These are phyloP conservation scores for Salix udensis DNA, from an alignment of 345 rosid genomes.

Conservation along the genomic window DNA sequence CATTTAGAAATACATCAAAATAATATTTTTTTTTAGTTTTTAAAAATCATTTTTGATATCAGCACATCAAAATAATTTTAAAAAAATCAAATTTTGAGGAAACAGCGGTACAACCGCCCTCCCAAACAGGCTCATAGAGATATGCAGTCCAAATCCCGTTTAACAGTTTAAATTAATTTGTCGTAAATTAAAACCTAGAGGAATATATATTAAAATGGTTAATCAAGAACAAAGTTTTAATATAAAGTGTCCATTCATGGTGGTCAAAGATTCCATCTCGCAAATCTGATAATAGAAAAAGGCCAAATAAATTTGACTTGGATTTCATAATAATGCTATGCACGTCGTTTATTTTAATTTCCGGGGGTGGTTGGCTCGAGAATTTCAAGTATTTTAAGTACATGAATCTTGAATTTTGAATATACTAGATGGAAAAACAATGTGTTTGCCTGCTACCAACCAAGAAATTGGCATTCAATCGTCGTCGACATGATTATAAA, in stretches of 20 bases:
- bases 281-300: background rate
- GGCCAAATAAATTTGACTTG: background rate
- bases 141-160: too few relatives aligned
- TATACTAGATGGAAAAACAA: background rate
- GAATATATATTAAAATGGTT: too few relatives aligned
- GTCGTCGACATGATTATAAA: background rate
- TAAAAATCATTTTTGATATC: too few relatives aligned
- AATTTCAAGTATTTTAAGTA: background rate
- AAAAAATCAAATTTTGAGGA: too few relatives aligned
- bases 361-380: background rate
- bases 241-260: background rate
- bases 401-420: background rate
- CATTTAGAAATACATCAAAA: too few relatives aligned
- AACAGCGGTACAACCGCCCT: too few relatives aligned
- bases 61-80: too few relatives aligned
- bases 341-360: background rate
- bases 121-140: too few relatives aligned
- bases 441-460: background rate
- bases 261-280: slow-evolving; percentile 6
- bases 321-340: background rate
- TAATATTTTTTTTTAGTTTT: too few relatives aligned
- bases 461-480: background rate
- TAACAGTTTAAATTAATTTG: background rate
- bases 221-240: too few relatives aligned
- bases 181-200: too few relatives aligned